Evolutionary conservation across 2,329 filamentous ascomycete species (phyloP).

Genomic region (Colletotrichum karsti): DNA sequence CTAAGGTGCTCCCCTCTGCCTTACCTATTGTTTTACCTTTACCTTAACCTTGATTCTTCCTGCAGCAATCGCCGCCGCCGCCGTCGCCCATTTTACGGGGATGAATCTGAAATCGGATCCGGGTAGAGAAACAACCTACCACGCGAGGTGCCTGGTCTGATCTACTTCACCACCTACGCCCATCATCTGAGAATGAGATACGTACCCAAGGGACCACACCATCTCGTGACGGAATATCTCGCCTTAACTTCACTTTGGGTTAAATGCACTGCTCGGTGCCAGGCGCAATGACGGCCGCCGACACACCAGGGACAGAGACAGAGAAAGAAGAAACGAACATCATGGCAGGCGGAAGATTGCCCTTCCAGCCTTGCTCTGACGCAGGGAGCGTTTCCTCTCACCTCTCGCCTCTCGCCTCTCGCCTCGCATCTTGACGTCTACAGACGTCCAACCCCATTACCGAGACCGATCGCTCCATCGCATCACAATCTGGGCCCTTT

Average conservation of each 20-base stretch:
- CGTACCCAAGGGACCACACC: background rate
- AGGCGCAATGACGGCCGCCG: background rate
- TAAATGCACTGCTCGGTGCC: constrained; percentile 9
- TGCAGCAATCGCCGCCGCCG: background rate
- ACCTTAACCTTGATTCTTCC: constrained; percentile 7
- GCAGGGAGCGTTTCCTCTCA: constrained; percentile 22
- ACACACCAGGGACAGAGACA: background rate
- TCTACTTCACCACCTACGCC: background rate
- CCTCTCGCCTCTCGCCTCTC: background rate
- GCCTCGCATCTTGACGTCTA: background rate
- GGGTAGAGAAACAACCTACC: background rate
- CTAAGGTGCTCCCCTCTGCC: background rate
- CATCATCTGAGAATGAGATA: background rate
- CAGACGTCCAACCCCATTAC: background rate
- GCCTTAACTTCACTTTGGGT: background rate
- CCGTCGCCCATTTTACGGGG: background rate
- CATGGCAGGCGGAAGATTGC: background rate
- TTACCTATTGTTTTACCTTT: background rate
- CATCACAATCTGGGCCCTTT: background rate
- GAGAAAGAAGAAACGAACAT: background rate
- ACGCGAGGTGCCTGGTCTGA: background rate
- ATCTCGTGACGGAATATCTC: background rate
- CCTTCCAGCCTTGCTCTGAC: background rate
- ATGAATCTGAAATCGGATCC: constrained; percentile 10
- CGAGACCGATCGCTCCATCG: background rate